Base-by-base conservation (phyloP, 352 stramenopile genomes). In the Stephanocyclus meneghinianus region DNA sequence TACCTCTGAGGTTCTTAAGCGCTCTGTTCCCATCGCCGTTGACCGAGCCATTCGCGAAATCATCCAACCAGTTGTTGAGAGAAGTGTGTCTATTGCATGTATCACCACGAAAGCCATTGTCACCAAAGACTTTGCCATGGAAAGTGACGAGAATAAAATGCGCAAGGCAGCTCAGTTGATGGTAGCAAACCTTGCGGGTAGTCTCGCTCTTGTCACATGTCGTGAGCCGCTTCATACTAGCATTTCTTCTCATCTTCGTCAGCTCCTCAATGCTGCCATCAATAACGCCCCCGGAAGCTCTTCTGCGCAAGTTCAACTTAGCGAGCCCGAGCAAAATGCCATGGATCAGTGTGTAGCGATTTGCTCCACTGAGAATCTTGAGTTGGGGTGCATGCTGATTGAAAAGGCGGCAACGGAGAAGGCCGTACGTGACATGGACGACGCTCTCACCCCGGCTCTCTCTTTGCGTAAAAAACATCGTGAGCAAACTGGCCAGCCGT, bases 351-450 rank as follows among this genome's bases (percentile, higher is more conserved):
- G 98, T 71, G 97, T 99, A 45, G 95, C 97, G 68, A 95, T 98
- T 35, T 99, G 96, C 82, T 96, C 96, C 3, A 98, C 97, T 30
- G 97, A 99, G 65, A 99, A 99, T 89, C 94, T 98, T n/a, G 97
- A 99, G 76, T 80, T 99, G 29, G 97, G 97, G 30, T 99, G 96
- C 84, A 98, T 98, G 93, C 88, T 99, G 18, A 99, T 99, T 77
- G 97, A 99, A 86, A 99, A 99, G 91, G 97, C 97, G 18, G 98
- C 97, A 18, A 99, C 95, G 4, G 97, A 99, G 78, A 99, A 99
- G 84, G 97, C 97, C 2, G 97, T 98, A 85, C 92, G 96, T 5
- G 97, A 99, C 72, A 97, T 99, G 71, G 97, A 99, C 80, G 96
- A 99, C 86, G 93, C 95, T 32, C 80, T 99, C 18, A 92, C 90